A percentile compares a stretch with the other conserved stretches of the same genome.
phyloP scores from a whole-genome alignment of 139 green algal species.

The Choricystis sp. region DNA sequence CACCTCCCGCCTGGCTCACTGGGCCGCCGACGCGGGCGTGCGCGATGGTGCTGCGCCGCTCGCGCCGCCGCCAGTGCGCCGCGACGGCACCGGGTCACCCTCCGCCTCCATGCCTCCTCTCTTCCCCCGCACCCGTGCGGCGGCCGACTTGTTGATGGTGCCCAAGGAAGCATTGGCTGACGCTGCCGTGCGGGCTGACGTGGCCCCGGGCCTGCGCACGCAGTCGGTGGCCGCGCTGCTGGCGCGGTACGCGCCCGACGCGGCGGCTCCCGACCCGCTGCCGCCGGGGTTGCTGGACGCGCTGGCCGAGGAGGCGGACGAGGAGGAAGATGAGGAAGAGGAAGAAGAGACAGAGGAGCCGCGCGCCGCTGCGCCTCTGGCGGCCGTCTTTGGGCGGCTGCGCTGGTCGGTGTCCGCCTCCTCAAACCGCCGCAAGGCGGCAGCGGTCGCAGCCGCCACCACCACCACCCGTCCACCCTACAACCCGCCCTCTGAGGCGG shows the following conservation, averaged over 20 bases:
- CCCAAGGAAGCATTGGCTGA: slow-evolving; percentile 52
- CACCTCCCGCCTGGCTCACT: slow-evolving; percentile 22
- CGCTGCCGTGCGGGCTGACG: slow-evolving; percentile 15
- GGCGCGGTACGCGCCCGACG: slow-evolving; percentile 33
- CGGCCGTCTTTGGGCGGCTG: slow-evolving; percentile 12
- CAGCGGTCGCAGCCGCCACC: background rate
- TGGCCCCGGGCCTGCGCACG: slow-evolving; percentile 27
- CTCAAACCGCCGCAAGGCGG: too few species aligned
- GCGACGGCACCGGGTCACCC: background rate
- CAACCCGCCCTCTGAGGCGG: slow-evolving; percentile 9
- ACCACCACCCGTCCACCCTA: background rate
- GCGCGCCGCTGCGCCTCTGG: slow-evolving; percentile 14
- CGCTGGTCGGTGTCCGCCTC: background rate
- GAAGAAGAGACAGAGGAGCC: slow-evolving; percentile 17
- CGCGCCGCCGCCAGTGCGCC: too few species aligned
- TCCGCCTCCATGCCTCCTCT: slow-evolving; percentile 5
- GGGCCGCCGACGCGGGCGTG: slow-evolving; percentile 20
- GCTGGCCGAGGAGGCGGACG: slow-evolving; percentile 14
- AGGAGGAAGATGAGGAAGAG: slow-evolving; percentile 3
- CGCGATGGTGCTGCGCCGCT: background rate
- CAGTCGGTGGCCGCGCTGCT: slow-evolving; percentile 37
- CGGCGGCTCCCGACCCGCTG: slow-evolving; percentile 27
- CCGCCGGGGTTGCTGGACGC: slow-evolving; percentile 16
- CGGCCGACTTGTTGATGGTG: slow-evolving; percentile 73
- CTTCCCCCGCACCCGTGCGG: slow-evolving; percentile 52